These are phyloP conservation scores for Penicillium hesseltinei DNA, from an alignment of 2,329 filamentous ascomycete genomes.

Conservation along the genomic window DNA sequence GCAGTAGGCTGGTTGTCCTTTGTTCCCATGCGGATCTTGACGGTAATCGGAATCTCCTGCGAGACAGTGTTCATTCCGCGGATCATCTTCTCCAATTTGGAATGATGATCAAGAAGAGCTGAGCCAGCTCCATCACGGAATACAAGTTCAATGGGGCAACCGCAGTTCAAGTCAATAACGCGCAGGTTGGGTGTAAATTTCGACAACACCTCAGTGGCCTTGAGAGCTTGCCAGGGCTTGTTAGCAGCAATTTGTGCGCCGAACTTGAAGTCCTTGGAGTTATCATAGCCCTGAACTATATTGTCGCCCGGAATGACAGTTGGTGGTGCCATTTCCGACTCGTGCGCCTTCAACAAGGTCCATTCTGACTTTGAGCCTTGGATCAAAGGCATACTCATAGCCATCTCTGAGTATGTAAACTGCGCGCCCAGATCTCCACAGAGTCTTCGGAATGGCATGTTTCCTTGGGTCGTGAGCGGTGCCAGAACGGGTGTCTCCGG, in stretches of 20 bases:
- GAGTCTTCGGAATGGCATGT: conserved; percentile 87
- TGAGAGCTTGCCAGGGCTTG: conserved; percentile 86
- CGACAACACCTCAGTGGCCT: conserved; percentile 79
- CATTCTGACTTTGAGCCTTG: conserved; percentile 91
- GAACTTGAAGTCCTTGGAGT: conserved; percentile 79
- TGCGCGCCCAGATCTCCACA: conserved; percentile 87
- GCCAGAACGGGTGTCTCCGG: conserved; percentile 91
- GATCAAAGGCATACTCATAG: conserved; percentile 82
- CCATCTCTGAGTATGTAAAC: conserved; percentile 98
- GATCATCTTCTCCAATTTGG: conserved; percentile 90
- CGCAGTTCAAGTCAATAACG: conserved; percentile 93
- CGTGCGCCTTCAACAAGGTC: conserved; percentile 90
- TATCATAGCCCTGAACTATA: conserved; percentile 74
- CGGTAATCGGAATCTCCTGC: conserved; percentile 84
- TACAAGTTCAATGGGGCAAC: conserved; percentile 93
- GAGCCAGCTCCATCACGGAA: conserved; percentile 86
- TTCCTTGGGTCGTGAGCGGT: conserved; percentile 93
- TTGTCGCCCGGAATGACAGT: conserved; percentile 55
- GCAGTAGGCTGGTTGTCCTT: conserved; percentile 76
- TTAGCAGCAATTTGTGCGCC: conserved; percentile 90
- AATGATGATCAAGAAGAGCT: conserved; percentile 80
- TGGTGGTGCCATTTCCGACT: conserved; percentile 74
- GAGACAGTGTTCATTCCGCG: conserved; percentile 95
- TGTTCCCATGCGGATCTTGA: conserved; percentile 92
- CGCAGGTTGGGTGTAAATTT: conserved; percentile 77